phyloP scores from a whole-genome alignment of 495 filamentous ascomycete genomes.

The Tuber indicum region DNA sequence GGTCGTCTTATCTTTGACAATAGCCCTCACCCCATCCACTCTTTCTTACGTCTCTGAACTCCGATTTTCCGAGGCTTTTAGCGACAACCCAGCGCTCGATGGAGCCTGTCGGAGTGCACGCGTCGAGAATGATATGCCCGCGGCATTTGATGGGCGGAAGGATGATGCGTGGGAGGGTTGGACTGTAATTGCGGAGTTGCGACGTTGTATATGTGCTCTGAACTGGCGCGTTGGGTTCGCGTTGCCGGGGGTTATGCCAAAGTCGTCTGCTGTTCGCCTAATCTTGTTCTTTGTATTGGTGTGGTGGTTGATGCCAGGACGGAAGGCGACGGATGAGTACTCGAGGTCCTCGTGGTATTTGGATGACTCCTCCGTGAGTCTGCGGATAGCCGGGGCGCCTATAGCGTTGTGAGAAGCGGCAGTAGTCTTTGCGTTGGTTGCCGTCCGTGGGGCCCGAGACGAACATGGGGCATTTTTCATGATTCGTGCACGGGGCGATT shows the following conservation, averaged over 20 bases:
- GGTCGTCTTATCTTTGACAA: slow-evolving; percentile 27
- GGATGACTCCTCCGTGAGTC: slow-evolving; percentile 57
- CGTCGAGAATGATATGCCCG: slow-evolving; percentile 79
- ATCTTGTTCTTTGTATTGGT: background rate
- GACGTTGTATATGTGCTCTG: slow-evolving; percentile 42
- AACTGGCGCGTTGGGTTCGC: background rate
- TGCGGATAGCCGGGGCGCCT: slow-evolving; percentile 78
- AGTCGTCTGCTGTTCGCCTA: slow-evolving; percentile 21
- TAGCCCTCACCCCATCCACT: slow-evolving; percentile 61
- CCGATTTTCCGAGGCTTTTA: slow-evolving; percentile 66
- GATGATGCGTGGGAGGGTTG: slow-evolving; percentile 70
- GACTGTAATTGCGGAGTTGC: slow-evolving; percentile 46
- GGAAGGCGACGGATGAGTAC: slow-evolving; percentile 84
- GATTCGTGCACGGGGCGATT: slow-evolving; percentile 92
- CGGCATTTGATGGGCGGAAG: slow-evolving; percentile 75
- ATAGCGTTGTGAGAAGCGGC: slow-evolving; percentile 83
- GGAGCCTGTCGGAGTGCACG: slow-evolving; percentile 77
- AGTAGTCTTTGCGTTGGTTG: slow-evolving; percentile 74
- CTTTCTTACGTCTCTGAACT: slow-evolving; percentile 88
- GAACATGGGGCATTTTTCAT: slow-evolving; percentile 83
- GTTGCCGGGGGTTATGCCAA: slow-evolving; percentile 28
- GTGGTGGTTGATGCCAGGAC: slow-evolving; percentile 60
- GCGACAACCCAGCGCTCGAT: slow-evolving; percentile 96
- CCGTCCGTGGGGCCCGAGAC: slow-evolving; percentile 57
- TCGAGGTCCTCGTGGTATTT: slow-evolving; percentile 83